phyloP scores from a whole-genome alignment of 208 protist genomes.

The Vickermania spadyakhi region DNA sequence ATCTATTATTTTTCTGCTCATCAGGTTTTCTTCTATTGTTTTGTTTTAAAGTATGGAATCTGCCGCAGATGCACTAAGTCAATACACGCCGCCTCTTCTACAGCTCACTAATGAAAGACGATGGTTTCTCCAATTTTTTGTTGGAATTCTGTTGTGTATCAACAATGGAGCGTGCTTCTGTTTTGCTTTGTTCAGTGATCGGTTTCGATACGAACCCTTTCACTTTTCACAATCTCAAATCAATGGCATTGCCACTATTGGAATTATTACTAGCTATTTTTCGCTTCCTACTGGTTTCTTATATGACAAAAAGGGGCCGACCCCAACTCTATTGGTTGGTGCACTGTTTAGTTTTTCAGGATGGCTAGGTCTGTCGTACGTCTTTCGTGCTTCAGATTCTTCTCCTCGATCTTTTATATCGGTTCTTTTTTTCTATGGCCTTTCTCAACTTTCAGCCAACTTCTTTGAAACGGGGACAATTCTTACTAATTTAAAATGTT shows the following conservation, averaged over 20 bases:
- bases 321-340: conserved; percentile 34
- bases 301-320: conserved; percentile 58
- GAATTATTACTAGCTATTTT: conserved; percentile 73
- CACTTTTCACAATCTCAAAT: conserved; percentile 50
- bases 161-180: conserved; percentile 78
- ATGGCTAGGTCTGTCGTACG: conserved; percentile 60
- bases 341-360: conserved; percentile 51
- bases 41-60: no score
- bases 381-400: conserved; percentile 24
- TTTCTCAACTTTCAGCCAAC: conserved; percentile 77
- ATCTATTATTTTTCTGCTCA: no score
- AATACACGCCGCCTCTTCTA: no score
- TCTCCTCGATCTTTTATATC: conserved; percentile 19
- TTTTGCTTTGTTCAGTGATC: conserved; percentile 68
- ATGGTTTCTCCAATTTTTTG: conserved; percentile 75
- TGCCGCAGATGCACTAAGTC: no score
- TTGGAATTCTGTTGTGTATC: conserved; percentile 65
- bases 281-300: conserved; percentile 71
- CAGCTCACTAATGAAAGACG: conserved; percentile 29
- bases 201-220: conserved; percentile 43
- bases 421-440: conserved; percentile 58
- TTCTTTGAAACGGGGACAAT: conserved; percentile 74
- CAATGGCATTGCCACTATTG: conserved; percentile 54
- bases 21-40: no score
- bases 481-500: conserved; percentile 62